Evolutionary conservation across 2,329 filamentous ascomycete species (phyloP).

Genomic region (Botrytis porri): DNA sequence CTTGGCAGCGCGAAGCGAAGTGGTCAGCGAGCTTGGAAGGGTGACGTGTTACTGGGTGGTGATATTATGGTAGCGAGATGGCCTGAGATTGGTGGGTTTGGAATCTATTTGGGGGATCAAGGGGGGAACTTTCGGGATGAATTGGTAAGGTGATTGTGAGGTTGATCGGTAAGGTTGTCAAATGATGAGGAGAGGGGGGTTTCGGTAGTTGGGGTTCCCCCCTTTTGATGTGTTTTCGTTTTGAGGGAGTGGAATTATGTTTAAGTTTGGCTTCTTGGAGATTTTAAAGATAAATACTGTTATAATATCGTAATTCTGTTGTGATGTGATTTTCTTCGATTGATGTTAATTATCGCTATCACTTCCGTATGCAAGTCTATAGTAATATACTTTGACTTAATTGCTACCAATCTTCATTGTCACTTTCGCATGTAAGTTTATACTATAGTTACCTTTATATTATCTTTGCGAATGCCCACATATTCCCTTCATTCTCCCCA

Average conservation of each 20-base stretch:
- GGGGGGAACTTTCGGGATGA: too few relatives aligned
- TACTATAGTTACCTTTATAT: background rate
- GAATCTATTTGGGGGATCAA: background rate
- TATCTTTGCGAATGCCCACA: background rate
- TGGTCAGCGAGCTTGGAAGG: background rate
- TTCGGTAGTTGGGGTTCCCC: background rate
- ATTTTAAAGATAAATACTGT: background rate
- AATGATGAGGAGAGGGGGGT: background rate
- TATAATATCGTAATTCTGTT: rapidly evolving
- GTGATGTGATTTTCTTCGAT: background rate
- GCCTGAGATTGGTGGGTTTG: background rate
- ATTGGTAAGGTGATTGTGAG: too few relatives aligned
- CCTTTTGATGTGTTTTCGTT: background rate
- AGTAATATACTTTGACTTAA: too few relatives aligned
- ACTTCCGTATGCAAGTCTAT: background rate
- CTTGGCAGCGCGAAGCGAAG: background rate
- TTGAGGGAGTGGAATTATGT: background rate
- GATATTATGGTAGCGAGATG: background rate
- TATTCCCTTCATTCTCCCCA: background rate
- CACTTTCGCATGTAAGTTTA: background rate
- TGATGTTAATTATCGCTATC: background rate
- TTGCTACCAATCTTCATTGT: too few relatives aligned
- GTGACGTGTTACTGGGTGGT: background rate
- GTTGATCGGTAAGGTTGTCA: too few relatives aligned
- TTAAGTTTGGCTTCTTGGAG: rapidly evolving